phyloP scores from a whole-genome alignment of 1,284 basidiomycete species.

The Nidula niveotomentosa region DNA sequence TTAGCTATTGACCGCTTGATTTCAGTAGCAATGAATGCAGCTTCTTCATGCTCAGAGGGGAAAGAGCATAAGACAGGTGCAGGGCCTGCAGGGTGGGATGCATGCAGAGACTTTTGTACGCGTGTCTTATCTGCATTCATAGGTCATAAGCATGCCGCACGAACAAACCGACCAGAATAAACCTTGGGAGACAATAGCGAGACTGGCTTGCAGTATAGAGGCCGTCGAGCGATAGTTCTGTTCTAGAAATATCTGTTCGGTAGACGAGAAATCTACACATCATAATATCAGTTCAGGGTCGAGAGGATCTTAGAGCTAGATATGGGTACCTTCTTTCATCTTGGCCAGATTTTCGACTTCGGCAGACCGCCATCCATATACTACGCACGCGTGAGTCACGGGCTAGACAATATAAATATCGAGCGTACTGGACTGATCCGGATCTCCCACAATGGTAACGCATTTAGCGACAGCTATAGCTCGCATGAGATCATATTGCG shows the following conservation, averaged over 20 bases:
- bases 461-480: slow-evolving; percentile 61
- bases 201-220: slow-evolving; percentile 72
- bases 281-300: background rate
- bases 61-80: slow-evolving; percentile 54
- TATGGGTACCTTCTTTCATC: slow-evolving; percentile 62
- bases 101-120: slow-evolving; percentile 76
- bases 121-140: slow-evolving; percentile 59
- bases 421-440: slow-evolving; percentile 81
- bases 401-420: background rate
- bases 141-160: background rate
- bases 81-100: slow-evolving; percentile 68
- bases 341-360: slow-evolving; percentile 79
- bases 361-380: slow-evolving; percentile 90
- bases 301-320: too few species aligned
- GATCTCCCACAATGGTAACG: slow-evolving; percentile 89
- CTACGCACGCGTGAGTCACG: slow-evolving; percentile 24
- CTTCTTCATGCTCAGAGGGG: slow-evolving; percentile 57
- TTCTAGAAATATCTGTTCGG: slow-evolving; percentile 76
- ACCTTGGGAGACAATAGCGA: slow-evolving; percentile 86
- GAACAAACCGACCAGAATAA: slow-evolving; percentile 5
- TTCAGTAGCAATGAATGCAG: slow-evolving; percentile 74
- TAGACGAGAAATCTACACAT: slow-evolving; percentile 60
- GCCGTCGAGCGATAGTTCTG: slow-evolving; percentile 89
- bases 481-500: slow-evolving; percentile 85
- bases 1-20: slow-evolving; percentile 78